A percentile compares a stretch with the other conserved stretches of the same genome.
phyloP scores from a whole-genome alignment of 2,329 filamentous ascomycete genomes.

The Ophiostoma quercus region DNA sequence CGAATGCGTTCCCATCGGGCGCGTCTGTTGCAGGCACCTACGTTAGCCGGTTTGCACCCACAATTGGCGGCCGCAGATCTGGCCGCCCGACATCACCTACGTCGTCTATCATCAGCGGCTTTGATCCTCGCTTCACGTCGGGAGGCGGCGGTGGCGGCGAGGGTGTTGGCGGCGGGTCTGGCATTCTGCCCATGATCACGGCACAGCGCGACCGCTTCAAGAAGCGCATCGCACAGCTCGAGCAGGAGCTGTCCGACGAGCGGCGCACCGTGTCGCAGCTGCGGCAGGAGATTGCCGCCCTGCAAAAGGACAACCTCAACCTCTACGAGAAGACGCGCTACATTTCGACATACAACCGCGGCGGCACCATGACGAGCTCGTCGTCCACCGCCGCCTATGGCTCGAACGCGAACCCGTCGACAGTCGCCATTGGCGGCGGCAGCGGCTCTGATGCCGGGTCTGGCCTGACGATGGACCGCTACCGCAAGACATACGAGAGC shows the following conservation, averaged over 20 bases:
- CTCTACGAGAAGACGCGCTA: conserved; percentile 98
- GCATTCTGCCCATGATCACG: conserved; percentile 95
- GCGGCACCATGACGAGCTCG: conserved; percentile 46
- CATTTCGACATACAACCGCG: conserved; percentile 84
- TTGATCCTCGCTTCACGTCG: conserved; percentile 59
- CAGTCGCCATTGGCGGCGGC: conserved; percentile 55
- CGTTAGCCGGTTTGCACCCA: conserved; percentile 68
- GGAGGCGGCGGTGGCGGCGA: conserved; percentile 54
- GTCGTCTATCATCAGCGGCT: conserved; percentile 97
- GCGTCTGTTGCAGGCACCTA: conserved; percentile 93
- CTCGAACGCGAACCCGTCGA: conserved; percentile 69
- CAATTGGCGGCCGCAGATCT: conserved; percentile 38
- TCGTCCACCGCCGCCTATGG: conserved; percentile 60
- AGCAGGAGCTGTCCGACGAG: conserved; percentile 79
- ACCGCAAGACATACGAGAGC: conserved; percentile 87
- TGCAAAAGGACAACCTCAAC: conserved; percentile 93
- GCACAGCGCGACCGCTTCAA: conserved; percentile 98
- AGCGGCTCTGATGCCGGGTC: conserved; percentile 46
- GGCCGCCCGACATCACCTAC: conserved; percentile 72
- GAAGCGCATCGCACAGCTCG: conserved; percentile 85
- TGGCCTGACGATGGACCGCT: conserved; percentile 67
- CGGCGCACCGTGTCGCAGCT: conserved; percentile 79
- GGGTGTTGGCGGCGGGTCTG: conserved; percentile 67
- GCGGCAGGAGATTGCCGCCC: conserved; percentile 80
- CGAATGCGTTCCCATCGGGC: conserved; percentile 78